Percentiles rank a stretch among this genome's conserved stretches.
Evolutionary conservation across 78 protist genomes (phyloP).

Genomic region (Guillardia theta): DNA sequence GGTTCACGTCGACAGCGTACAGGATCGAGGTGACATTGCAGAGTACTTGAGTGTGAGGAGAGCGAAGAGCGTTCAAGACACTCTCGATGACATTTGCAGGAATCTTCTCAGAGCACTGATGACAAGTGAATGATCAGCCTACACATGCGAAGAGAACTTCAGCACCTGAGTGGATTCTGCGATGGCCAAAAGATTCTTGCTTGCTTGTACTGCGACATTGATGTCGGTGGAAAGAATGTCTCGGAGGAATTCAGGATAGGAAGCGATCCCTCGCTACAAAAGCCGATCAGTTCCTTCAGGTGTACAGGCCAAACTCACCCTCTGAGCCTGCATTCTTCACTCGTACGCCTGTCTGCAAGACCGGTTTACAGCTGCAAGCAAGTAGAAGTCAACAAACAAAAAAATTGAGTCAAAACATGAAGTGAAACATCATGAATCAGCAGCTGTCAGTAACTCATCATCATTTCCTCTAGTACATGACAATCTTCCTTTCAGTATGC

Average conservation of each 20-base stretch:
- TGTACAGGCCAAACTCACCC: too few relatives aligned
- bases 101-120: not conserved
- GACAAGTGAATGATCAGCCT: not conserved
- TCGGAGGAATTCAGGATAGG: not conserved
- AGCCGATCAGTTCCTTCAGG: too few relatives aligned
- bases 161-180: not conserved
- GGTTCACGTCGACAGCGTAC: not conserved
- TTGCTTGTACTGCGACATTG: not conserved
- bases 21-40: not conserved
- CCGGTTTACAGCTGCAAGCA: too few relatives aligned
- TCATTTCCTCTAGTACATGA: too few relatives aligned
- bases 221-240: not conserved
- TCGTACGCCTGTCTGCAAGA: too few relatives aligned
- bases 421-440: too few relatives aligned
- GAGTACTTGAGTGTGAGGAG: not conserved
- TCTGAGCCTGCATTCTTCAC: too few relatives aligned
- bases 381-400: too few relatives aligned
- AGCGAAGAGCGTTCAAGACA: not conserved
- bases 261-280: not conserved
- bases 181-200: not conserved
- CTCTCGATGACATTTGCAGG: not conserved
- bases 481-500: too few relatives aligned
- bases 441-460: too few relatives aligned
- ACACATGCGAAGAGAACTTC: not conserved
- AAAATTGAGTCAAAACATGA: too few relatives aligned